Conservation (phyloP, 768 basidiomycete species). For the Pleurotus platypus region DNA sequence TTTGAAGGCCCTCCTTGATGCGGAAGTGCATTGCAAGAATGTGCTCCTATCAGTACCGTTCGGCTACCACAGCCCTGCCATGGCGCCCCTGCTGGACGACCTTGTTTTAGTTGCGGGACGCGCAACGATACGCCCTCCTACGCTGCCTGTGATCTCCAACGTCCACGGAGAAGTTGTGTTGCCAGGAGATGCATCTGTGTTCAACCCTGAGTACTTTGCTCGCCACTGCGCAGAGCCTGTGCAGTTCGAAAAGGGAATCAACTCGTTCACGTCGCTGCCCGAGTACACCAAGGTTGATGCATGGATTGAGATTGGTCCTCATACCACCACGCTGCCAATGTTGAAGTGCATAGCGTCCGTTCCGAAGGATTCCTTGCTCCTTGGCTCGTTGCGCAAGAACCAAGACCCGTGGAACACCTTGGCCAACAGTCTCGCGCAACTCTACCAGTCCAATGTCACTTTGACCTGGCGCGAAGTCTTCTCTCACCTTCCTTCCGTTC, state of each 20-base stretch:
- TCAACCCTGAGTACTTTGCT: slow-evolving; percentile 50
- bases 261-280: slow-evolving; percentile 28
- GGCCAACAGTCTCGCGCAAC: slow-evolving; percentile 37
- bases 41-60: slow-evolving; percentile 50
- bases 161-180: slow-evolving; percentile 49
- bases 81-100: slow-evolving; percentile 53
- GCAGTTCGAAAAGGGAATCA: slow-evolving; percentile 48
- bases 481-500: slow-evolving; percentile 33
- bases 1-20: slow-evolving; percentile 40
- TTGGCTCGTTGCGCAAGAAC: slow-evolving; percentile 49
- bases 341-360: slow-evolving; percentile 37
- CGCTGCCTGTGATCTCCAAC: slow-evolving; percentile 61
- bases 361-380: slow-evolving; percentile 27
- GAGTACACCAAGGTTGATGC: slow-evolving; percentile 28
- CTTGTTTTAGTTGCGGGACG: slow-evolving; percentile 35
- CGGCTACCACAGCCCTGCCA: slow-evolving; percentile 65
- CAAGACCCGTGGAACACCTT: slow-evolving; percentile 43
- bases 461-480: slow-evolving; percentile 59
- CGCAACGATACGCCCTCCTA: slow-evolving; percentile 40
- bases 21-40: slow-evolving; percentile 30
- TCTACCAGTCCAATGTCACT: slow-evolving; percentile 39
- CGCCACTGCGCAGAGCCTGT: slow-evolving; percentile 60
- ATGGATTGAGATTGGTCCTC: slow-evolving; percentile 71
- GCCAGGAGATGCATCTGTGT: slow-evolving; percentile 46
- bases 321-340: slow-evolving; percentile 55